These are phyloP conservation scores for Ophiostoma tasmaniense DNA, from an alignment of 2,329 filamentous ascomycete species.

Conservation along the genomic window DNA sequence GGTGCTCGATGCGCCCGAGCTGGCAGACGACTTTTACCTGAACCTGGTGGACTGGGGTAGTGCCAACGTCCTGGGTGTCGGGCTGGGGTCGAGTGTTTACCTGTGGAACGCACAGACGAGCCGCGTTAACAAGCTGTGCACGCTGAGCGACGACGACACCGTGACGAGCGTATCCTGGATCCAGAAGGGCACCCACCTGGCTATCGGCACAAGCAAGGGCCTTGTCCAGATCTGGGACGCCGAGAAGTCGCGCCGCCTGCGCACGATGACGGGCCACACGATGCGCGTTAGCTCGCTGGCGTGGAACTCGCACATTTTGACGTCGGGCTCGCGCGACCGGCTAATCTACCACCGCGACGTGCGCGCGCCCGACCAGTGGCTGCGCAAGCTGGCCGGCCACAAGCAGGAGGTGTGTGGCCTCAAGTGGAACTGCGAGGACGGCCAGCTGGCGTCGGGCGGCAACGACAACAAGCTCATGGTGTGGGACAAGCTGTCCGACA, in stretches of 20 bases:
- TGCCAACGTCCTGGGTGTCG: constrained; percentile 87
- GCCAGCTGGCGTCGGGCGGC: constrained; percentile 87
- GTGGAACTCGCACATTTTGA: constrained; percentile 97
- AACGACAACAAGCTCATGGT: constrained; percentile 99
- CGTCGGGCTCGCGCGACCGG: constrained; percentile 87
- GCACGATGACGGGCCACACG: constrained; percentile 96
- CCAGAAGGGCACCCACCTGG: constrained; percentile 89
- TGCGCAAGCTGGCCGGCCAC: constrained; percentile 80
- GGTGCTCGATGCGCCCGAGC: constrained; percentile 88
- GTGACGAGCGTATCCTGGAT: constrained; percentile 99
- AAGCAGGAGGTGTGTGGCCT: constrained; percentile 97
- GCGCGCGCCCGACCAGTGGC: constrained; percentile 80
- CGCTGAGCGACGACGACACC: constrained; percentile 67
- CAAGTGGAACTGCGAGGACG: constrained; percentile 94
- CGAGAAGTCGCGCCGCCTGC: constrained; percentile 69
- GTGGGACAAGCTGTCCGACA: constrained; percentile 92
- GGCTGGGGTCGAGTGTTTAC: constrained; percentile 86
- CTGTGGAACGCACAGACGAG: constrained; percentile 96
- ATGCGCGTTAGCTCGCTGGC: constrained; percentile 86
- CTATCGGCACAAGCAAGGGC: constrained; percentile 90
- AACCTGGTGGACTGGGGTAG: constrained; percentile 98
- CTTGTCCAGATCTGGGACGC: constrained; percentile 98
- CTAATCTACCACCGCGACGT: constrained; percentile 95
- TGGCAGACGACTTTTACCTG: constrained; percentile 95
- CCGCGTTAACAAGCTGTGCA: constrained; percentile 87